A percentile compares a stretch with the other conserved stretches of the same genome.
These are phyloP conservation scores for Wallacemonas sp. DNA, from an alignment of 208 protist species.

Conservation along the genomic window DNA sequence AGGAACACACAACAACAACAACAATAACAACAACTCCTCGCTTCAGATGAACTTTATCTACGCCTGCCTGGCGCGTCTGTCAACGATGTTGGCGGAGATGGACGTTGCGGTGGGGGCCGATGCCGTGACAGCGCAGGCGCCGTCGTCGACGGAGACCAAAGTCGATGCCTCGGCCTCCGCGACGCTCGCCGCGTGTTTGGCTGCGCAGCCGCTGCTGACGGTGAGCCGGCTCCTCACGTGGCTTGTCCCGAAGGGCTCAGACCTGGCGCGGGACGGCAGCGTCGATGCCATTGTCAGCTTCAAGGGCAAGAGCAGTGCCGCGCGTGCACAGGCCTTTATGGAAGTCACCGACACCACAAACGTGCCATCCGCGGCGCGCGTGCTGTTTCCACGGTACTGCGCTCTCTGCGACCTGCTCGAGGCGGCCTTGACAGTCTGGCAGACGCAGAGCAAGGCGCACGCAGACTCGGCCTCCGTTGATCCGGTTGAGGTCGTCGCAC, in stretches of 20 bases:
- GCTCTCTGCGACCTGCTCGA: constrained; percentile 16
- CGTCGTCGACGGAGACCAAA: not conserved
- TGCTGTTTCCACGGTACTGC: constrained; percentile 1
- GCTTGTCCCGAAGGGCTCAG: constrained; percentile 18
- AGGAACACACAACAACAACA: not conserved
- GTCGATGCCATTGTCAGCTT: constrained; percentile 40
- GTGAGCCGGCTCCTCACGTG: constrained; percentile 33
- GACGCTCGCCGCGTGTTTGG: constrained; percentile 14
- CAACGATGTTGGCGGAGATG: not conserved
- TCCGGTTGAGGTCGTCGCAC: not conserved
- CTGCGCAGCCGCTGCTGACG: constrained; percentile 38
- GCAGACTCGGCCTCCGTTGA: not conserved
- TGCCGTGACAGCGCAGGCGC: not conserved
- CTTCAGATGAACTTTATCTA: constrained; percentile 9
- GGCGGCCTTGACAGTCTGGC: constrained; percentile 7
- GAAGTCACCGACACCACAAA: not conserved
- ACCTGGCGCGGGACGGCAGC: constrained; percentile 21
- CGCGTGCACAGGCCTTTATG: constrained; percentile 14
- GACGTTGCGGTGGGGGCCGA: not conserved
- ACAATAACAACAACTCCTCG: not conserved
- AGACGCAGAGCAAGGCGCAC: not conserved
- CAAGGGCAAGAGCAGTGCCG: constrained; percentile 19
- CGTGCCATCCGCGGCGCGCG: not conserved
- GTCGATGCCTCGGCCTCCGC: not conserved
- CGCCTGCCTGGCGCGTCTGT: constrained; percentile 5